Base-by-base conservation (phyloP, 345 rosid genomes). In the Xanthoceras sorbifolium region DNA sequence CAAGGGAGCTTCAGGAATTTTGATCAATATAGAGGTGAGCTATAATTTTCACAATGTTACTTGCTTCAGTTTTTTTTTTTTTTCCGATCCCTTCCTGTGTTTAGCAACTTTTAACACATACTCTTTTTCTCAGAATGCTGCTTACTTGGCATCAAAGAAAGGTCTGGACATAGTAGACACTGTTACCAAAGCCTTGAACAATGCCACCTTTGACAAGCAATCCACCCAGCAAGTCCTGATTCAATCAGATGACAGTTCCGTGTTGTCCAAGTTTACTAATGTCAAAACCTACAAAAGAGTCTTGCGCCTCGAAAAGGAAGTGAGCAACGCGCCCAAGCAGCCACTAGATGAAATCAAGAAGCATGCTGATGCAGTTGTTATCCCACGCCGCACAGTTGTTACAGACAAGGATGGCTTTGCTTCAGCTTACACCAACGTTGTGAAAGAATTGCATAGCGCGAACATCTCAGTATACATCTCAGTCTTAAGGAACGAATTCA, bases 91-190 rank as follows among this genome's bases (percentile, higher is more conserved):
- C 46, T 42, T 32, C 36, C 57, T 3, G 22, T 15, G n/a, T 14
- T n/a, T 57, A 7, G 28, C 28, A 67, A 17, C 44, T 52, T n/a
- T 38, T 40, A 26, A 69, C 26, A 48, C 26, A 32, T 22, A 34
- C 9, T 40, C 31, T 60, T 57, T 34, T 42, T 44, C 18, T 79
- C 90, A 95, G 99, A 88, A 93, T 72, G 97, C 97, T 44, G 92
- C 96, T 76, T 95, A 88, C 84, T 85, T 95, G 29, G 98, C 98
- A 40, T 85, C 97, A 18, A 87, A 93, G 78, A 88, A 86, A 80
- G 95, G 97, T 26, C 85, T 91, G 7, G 93, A 84, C 79, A 60
- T 93, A 7, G 86, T 94, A 61, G 84, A 79, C 12, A 64, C 86
- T 0, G 91, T 88, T 3, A 82, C 69, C 68, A 80, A 83, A 23